phyloP scores from a whole-genome alignment of 495 filamentous ascomycete genomes.

The Penicillium ochrochloron region DNA sequence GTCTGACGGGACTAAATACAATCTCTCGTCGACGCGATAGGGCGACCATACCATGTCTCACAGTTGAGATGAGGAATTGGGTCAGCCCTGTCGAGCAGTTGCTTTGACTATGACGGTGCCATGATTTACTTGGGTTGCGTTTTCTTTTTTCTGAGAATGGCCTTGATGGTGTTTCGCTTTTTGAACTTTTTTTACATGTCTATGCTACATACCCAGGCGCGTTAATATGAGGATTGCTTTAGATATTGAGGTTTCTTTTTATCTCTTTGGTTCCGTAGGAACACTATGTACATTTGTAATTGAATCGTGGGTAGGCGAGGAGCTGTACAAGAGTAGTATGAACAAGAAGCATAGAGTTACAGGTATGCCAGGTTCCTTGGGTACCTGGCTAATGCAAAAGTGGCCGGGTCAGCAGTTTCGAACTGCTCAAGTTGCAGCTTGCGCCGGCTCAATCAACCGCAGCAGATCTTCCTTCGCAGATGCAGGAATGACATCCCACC shows the following conservation, averaged over 20 bases:
- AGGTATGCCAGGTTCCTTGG: background rate
- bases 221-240: slow-evolving; percentile 1
- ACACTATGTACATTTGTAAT: background rate
- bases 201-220: slow-evolving; percentile 28
- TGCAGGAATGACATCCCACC: slow-evolving; percentile 40
- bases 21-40: background rate
- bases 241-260: background rate
- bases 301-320: background rate
- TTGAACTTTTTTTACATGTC: slow-evolving; percentile 1
- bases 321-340: background rate
- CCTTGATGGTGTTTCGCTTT: background rate
- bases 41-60: background rate
- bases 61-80: slow-evolving; percentile 11
- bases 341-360: background rate
- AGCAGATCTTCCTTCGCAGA: slow-evolving; percentile 25
- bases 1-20: slow-evolving; percentile 21
- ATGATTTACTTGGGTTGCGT: background rate
- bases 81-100: background rate
- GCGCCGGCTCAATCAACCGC: slow-evolving; percentile 23
- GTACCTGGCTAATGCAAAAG: background rate
- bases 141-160: background rate
- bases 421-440: background rate
- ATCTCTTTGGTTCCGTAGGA: background rate
- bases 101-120: background rate
- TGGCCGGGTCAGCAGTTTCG: too few species aligned